These are phyloP conservation scores for Phytophthora vignae DNA, from an alignment of 352 stramenopile genomes.

Conservation along the genomic window DNA sequence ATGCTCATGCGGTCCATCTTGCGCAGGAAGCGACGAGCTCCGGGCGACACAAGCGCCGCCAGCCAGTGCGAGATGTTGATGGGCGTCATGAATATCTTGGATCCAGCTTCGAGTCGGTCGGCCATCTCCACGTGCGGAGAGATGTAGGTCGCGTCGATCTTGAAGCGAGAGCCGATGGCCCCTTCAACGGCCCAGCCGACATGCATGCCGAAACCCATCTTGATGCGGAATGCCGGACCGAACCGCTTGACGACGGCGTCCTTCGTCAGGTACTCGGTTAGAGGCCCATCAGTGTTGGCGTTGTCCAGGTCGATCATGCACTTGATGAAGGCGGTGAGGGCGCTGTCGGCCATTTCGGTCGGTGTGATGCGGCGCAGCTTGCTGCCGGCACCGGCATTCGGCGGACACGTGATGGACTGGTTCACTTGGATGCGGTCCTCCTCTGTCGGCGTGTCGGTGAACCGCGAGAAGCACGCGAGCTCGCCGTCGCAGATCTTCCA, in stretches of 20 bases:
- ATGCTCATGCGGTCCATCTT: conserved; percentile 91
- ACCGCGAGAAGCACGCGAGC: conserved; percentile 77
- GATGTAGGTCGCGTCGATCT: conserved; percentile 98
- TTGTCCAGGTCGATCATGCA: conserved; percentile 92
- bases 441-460: conserved; percentile 81
- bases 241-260: conserved; percentile 88
- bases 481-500: conserved; percentile 94
- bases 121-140: conserved; percentile 95
- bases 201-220: conserved; percentile 97
- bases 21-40: conserved; percentile 75
- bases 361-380: conserved; percentile 79
- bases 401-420: conserved; percentile 72
- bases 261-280: conserved; percentile 77
- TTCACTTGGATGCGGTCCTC: conserved; percentile 80
- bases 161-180: conserved; percentile 95
- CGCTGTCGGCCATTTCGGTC: conserved; percentile 93
- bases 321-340: conserved; percentile 96
- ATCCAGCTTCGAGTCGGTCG: conserved; percentile 94
- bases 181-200: conserved; percentile 97
- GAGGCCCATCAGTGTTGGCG: conserved; percentile 74
- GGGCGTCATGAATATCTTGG: conserved; percentile 92
- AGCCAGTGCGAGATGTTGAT: conserved; percentile 91
- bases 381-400: conserved; percentile 66
- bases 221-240: conserved; percentile 78
- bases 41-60: conserved; percentile 69